Evolutionary conservation across 192 early-diverging fungal genomes (phyloP).

Genomic region (Geranomyces michiganensis): DNA sequence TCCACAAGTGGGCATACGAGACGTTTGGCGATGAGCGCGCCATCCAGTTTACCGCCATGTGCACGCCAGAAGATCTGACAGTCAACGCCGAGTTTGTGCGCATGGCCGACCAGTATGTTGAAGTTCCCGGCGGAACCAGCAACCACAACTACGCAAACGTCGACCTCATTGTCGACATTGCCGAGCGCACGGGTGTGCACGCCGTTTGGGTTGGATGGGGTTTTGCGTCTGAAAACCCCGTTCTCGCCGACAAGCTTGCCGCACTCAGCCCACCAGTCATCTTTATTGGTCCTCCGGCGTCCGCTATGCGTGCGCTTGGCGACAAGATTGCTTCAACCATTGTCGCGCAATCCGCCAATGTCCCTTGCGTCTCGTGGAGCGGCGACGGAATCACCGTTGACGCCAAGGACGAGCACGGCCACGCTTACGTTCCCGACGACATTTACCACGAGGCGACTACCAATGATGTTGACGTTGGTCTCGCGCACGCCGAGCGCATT

Average conservation of each 20-base stretch:
- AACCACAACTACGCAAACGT: conserved; percentile 99
- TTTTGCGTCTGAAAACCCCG: conserved; percentile 97
- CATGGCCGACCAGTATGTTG: conserved; percentile 98
- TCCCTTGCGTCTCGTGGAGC: conserved; percentile 96
- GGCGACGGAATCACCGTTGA: conserved; percentile 84
- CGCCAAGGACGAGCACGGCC: conserved; percentile 66
- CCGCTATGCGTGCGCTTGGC: conserved; percentile 97
- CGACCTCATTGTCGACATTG: conserved; percentile 96
- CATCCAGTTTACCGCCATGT: conserved; percentile 97
- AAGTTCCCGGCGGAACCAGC: conserved; percentile 95
- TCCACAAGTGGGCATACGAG: conserved; percentile 98
- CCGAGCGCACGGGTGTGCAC: conserved; percentile 90
- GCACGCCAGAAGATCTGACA: conserved; percentile 95
- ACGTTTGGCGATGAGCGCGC: conserved; percentile 96
- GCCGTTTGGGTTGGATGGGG: conserved; percentile 99
- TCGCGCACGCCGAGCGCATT: conserved; percentile 82
- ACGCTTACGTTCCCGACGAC: conserved; percentile 79
- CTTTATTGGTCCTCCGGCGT: conserved; percentile 96
- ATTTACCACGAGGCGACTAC: conserved; percentile 84
- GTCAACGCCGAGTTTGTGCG: conserved; percentile 99
- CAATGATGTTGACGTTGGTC: conserved; percentile 81
- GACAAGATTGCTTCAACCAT: conserved; percentile 99
- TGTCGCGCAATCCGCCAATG: conserved; percentile 94
- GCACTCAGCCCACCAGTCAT: conserved; percentile 74
- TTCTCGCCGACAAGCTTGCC: conserved; percentile 88